phyloP scores from a whole-genome alignment of 192 early-diverging fungal species.

The Chytriomyces sp. region DNA sequence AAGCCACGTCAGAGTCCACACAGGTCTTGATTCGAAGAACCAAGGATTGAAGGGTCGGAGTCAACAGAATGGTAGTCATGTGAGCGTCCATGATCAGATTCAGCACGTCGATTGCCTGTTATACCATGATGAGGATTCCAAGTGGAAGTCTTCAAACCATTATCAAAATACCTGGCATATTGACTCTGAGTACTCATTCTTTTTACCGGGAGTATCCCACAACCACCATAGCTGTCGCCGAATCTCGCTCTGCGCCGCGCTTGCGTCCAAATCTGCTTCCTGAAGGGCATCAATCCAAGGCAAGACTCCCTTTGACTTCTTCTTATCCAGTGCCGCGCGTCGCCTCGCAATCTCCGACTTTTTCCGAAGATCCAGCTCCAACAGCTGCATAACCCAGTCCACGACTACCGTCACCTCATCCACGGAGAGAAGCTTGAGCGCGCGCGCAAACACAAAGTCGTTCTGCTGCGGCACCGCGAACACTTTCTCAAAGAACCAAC shows the following conservation, averaged over 20 bases:
- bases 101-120: slow-evolving; percentile 24
- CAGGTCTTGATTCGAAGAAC: background rate
- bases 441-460: slow-evolving; percentile 15
- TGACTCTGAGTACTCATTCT: slow-evolving; percentile 14
- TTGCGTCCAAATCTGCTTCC: slow-evolving; percentile 6
- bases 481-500: slow-evolving; percentile 21
- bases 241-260: background rate
- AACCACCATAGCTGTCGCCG: slow-evolving; percentile 34
- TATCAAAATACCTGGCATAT: slow-evolving; percentile 5
- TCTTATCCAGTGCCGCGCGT: slow-evolving; percentile 1
- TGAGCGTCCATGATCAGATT: slow-evolving; percentile 28
- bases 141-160: background rate
- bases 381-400: slow-evolving; percentile 11
- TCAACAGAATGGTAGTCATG: slow-evolving; percentile 23
- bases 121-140: background rate
- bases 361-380: slow-evolving; percentile 15
- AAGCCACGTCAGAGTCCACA: slow-evolving; percentile 5
- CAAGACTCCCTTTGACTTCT: background rate
- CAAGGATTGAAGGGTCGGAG: slow-evolving; percentile 17
- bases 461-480: slow-evolving; percentile 25
- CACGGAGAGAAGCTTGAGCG: slow-evolving; percentile 1
- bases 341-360: slow-evolving; percentile 11
- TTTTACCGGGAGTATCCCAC: slow-evolving; percentile 29
- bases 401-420: slow-evolving; percentile 18
- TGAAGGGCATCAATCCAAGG: slow-evolving; percentile 8